phyloP scores from a whole-genome alignment of 495 filamentous ascomycete genomes.

The Xylaria intraflava region DNA sequence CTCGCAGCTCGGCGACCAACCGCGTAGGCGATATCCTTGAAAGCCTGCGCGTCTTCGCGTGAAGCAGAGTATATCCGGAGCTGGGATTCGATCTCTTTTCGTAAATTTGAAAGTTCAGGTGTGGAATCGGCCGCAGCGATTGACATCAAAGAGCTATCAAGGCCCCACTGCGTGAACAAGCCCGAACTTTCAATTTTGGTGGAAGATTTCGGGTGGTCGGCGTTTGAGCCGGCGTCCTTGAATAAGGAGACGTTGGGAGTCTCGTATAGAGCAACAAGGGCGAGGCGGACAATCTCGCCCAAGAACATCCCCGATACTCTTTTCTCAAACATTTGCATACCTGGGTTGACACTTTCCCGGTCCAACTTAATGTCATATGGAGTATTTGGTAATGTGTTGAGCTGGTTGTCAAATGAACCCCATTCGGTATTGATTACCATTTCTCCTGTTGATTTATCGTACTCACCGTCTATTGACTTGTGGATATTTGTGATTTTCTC shows the following conservation, averaged over 20 bases:
- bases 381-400: conserved; percentile 80
- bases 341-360: conserved; percentile 77
- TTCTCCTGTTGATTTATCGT: conserved; percentile 75
- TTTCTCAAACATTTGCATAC: conserved; percentile 99
- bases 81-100: conserved; percentile 67
- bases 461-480: conserved; percentile 59
- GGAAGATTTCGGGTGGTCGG: conserved; percentile 60
- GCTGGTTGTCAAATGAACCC: conserved; percentile 94
- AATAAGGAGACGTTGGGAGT: conserved; percentile 58
- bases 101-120: conserved; percentile 54
- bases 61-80: conserved; percentile 65
- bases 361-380: conserved; percentile 76
- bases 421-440: conserved; percentile 99
- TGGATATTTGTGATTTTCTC: conserved; percentile 64
- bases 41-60: conserved; percentile 71
- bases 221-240: conserved; percentile 56
- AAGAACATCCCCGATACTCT: conserved; percentile 97
- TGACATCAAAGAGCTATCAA: conserved; percentile 83
- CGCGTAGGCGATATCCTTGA: conserved; percentile 72
- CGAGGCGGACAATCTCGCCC: conserved; percentile 83
- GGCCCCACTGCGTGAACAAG: conserved; percentile 76
- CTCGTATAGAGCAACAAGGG: conserved; percentile 59
- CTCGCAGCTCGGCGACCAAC: conserved; percentile 84
- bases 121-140: conserved; percentile 69
- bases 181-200: conserved; percentile 57